phyloP scores from a whole-genome alignment of 1,284 basidiomycete genomes.

The Xerocomus nothofagi region DNA sequence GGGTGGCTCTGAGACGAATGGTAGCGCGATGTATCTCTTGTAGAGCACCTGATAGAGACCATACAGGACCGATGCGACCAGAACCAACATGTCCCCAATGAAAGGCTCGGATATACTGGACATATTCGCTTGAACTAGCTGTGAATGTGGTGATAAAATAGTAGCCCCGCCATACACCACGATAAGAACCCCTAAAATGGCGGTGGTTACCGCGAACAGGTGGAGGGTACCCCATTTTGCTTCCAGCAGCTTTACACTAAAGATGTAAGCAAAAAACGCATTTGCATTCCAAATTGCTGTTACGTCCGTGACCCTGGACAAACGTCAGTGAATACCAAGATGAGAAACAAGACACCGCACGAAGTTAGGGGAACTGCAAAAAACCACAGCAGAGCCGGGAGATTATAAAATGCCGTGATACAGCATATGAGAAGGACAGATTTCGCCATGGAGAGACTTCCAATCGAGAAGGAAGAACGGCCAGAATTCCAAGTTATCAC shows the following conservation, averaged over 20 bases:
- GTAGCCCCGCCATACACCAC: constrained; percentile 76
- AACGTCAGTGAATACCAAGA: constrained; percentile 12
- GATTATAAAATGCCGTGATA: constrained; percentile 59
- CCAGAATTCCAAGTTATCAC: constrained; percentile 40
- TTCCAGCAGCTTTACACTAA: constrained; percentile 62
- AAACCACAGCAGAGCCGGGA: constrained; percentile 74
- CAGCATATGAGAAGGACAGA: constrained; percentile 47
- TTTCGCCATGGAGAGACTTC: constrained; percentile 44
- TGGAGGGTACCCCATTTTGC: constrained; percentile 62
- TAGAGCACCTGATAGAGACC: constrained; percentile 78
- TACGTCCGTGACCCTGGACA: constrained; percentile 68
- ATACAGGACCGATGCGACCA: constrained; percentile 65
- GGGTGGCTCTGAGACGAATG: constrained; percentile 53
- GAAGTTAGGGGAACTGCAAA: constrained; percentile 65
- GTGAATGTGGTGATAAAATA: constrained; percentile 20
- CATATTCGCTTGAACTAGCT: constrained; percentile 18
- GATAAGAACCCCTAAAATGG: constrained; percentile 67
- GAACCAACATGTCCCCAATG: constrained; percentile 73
- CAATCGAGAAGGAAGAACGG: constrained; percentile 8
- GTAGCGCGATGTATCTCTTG: constrained; percentile 72
- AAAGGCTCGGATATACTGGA: constrained; percentile 50
- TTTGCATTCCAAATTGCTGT: constrained; percentile 86
- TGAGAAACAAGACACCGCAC: constrained; percentile 45
- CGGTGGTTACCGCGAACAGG: constrained; percentile 69
- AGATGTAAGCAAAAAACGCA: constrained; percentile 78